phyloP scores from a whole-genome alignment of 495 filamentous ascomycete genomes.

The Penicillium lividum region DNA sequence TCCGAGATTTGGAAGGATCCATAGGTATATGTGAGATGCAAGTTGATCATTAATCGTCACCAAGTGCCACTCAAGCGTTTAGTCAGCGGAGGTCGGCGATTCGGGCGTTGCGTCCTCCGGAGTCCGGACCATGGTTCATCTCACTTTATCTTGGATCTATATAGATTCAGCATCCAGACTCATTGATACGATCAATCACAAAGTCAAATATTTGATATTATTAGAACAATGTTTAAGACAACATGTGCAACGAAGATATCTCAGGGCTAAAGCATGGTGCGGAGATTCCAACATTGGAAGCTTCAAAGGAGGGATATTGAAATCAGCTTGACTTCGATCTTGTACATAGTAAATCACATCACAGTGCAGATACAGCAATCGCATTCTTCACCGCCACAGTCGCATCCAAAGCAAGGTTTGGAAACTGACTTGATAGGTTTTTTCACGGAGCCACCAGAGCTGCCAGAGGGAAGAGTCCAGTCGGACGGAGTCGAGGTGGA shows the following conservation, averaged over 20 bases:
- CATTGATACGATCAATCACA: too few species aligned
- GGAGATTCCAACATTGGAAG: too few species aligned
- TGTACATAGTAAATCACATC: conserved; percentile 31
- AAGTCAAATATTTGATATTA: too few species aligned
- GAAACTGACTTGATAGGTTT: conserved; percentile 45
- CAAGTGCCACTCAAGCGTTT: conserved; percentile 9
- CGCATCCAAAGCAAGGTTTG: conserved; percentile 49
- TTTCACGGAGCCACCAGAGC: conserved; percentile 37
- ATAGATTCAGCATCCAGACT: too few species aligned
- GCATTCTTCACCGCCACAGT: conserved; percentile 47
- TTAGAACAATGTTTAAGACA: too few species aligned
- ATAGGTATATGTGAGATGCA: conserved; percentile 14
- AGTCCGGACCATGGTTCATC: too few species aligned
- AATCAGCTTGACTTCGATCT: not conserved
- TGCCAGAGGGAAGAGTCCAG: conserved; percentile 35
- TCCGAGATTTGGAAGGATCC: conserved; percentile 19
- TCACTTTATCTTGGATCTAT: too few species aligned
- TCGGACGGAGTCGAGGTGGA: conserved; percentile 28
- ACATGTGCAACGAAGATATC: too few species aligned
- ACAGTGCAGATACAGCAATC: conserved; percentile 49
- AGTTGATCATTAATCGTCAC: conserved; percentile 5
- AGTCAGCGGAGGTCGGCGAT: conserved; percentile 17
- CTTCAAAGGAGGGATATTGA: not conserved
- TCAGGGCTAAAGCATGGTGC: too few species aligned
- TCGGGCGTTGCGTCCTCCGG: not conserved